Base-by-base conservation (phyloP, 139 green algal genomes). In the Micractinium sp. region DNA sequence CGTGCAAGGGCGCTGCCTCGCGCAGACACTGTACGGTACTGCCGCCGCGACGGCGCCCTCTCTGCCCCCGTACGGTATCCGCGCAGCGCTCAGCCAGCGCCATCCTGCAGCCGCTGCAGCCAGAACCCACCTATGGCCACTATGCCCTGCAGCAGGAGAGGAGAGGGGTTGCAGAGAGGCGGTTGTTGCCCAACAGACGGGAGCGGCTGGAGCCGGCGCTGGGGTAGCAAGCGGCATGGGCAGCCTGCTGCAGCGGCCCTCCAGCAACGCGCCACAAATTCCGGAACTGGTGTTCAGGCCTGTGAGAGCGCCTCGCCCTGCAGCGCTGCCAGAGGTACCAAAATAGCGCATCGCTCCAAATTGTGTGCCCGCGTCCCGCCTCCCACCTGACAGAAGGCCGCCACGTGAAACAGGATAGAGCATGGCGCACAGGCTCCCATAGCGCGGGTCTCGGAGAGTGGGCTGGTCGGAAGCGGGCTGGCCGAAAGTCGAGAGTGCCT, bases 391-490 rank as follows among this genome's bases (percentile, higher is more conserved):
- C 74, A 67, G 23, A 87, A 71, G 18, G 14, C 31, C 4, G 33
- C 19, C 27, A 88, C 39, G 12, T 88, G 83, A 27, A 88, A 88
- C 0, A 88, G 31, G 19, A 88, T 71, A 31, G 18, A 33, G 39
- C 69, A 80, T 12, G 47, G 41, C 14, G 79, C 67, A 29, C 78
- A 66, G 9, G 82, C 61, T 14, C 61, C 82, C 82, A 87, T 87
- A 16, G 47, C 47, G 47, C 47, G 47, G 47, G 9, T 56, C 47
- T 56, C 47, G 47, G 47, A 56, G 47, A 9, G 47, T 9, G 47
- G 47, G 47, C 47, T 56, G 5, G 47, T 56, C 47, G 47, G 47
- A 56, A 56, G 47, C 47, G 7, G 47, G 47, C 47, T 56, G 47
- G 47, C 47, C 47, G n/a, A 56, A 56, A 56, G 47, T 56, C 47